Conservation (phyloP, 768 basidiomycete genomes). For the Suillus ampliporus region DNA sequence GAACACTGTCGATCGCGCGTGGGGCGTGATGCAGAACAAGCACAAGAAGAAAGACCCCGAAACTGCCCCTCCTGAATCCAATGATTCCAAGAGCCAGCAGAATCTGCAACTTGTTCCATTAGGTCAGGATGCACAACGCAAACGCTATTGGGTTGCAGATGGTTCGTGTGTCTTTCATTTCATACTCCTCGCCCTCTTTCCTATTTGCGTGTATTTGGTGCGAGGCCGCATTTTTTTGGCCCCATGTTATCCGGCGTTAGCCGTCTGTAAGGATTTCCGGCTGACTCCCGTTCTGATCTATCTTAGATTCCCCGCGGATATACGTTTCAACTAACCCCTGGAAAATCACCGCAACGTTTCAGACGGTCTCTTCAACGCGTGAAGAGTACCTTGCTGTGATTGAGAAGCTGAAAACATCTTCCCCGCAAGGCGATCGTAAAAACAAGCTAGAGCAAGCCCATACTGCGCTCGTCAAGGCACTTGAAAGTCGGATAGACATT, state of each 20-base stretch:
- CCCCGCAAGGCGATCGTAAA: constrained; percentile 54
- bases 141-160: constrained; percentile 87
- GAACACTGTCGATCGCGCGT: constrained; percentile 77
- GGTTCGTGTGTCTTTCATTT: constrained; percentile 69
- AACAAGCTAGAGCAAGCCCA: constrained; percentile 68
- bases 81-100: constrained; percentile 70
- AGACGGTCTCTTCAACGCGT: constrained; percentile 69
- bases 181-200: constrained; percentile 36
- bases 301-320: constrained; percentile 81
- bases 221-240: constrained; percentile 52
- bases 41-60: constrained; percentile 80
- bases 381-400: constrained; percentile 75
- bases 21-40: constrained; percentile 85
- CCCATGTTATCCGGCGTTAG: constrained; percentile 44
- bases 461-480: constrained; percentile 58
- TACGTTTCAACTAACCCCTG: constrained; percentile 89
- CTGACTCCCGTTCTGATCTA: constrained; percentile 39
- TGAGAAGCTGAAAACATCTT: constrained; percentile 58
- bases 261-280: constrained; percentile 39
- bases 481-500: constrained; percentile 67
- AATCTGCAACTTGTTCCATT: constrained; percentile 69
- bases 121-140: constrained; percentile 77
- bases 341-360: constrained; percentile 83
- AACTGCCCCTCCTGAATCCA: constrained; percentile 57
- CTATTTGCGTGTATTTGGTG: constrained; percentile 80